Base-by-base conservation (phyloP, 805 yeast genomes). In the Ogataea nakhonphanomensis region DNA sequence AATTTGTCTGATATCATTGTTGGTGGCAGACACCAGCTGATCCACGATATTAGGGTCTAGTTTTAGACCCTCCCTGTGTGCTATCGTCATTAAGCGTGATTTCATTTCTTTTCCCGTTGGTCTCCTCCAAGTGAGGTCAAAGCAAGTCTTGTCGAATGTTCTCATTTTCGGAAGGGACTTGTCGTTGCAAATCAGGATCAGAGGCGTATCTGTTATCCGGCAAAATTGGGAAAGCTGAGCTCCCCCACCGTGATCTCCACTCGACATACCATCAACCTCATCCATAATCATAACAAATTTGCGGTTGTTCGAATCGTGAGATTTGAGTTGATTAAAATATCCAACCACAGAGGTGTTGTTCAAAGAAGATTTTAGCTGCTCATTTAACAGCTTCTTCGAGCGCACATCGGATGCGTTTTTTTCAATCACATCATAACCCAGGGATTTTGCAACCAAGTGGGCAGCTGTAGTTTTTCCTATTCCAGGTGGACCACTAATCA, bases 231-330 rank as follows among this genome's bases (percentile, higher is more conserved):
- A 88, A 62, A 93, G 72, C 45, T 89, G 95, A 17, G 96, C 97
- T 21, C 93, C 96, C 48, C 99, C 99, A 46, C 99, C 99, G 53
- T 93, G 82, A 64, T 93, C 99, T 49, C 99, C 99, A 57, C 95
- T 89, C 29, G 96, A 87, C 98, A 93, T 93, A 52, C 99, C 99
- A 62, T 93, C 99, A 23, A 93, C 98, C 67, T 93, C 99, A 65
- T 93, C 99, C 98, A 93, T 89, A 48, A 93, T 84, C 33, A 93
- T 71, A 40, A 89, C 87, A 52, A 91, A 80, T 45, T 76, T 80
- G 37, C 74, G 72, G 34, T 74, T 53, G 17, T 53, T 53, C 24
- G 49, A 40, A 38, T 46, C 46, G 30, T 45, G 37, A 17, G 52
- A 12, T 44, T 50, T 33, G 3, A 37, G 56, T 14, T 62, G 53